Base-by-base conservation (phyloP, 2,329 filamentous ascomycete genomes). In the Xylariales sp. region DNA sequence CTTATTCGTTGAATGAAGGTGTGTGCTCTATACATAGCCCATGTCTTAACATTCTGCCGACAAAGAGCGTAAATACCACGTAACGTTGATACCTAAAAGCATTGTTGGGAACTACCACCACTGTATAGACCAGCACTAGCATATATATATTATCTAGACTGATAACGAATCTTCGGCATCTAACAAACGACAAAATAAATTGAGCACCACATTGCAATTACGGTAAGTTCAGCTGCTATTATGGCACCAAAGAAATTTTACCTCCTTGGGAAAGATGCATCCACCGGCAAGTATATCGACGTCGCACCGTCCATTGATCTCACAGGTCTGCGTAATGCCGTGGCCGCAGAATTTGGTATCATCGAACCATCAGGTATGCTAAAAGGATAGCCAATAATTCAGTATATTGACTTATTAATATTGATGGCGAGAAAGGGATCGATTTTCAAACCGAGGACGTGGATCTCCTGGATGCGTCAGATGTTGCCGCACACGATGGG, bases 381-480 rank as follows among this genome's bases (percentile, higher is more conserved):
- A n/a, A n/a, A n/a, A n/a, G n/a, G n/a, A n/a, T n/a, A n/a, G n/a
- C n/a, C n/a, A n/a, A n/a, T n/a, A n/a, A n/a, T n/a, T n/a, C n/a
- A n/a, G n/a, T n/a, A n/a, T n/a, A n/a, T n/a, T 21, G 46, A 41
- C 7, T 8, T 42, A 6, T 21, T 27, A 5, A 4, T 13, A 3
- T 41, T 37, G 24, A 36, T 36, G 31, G 5, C 7, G n/a, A 25
- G 19, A 13, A 28, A 61, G 4, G 62, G 58, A 30, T 70, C 57
- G 1, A 55, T 49, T 40, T 60, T 62, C 24, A 59, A 51, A n/a
- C n/a, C n/a, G n/a, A n/a, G n/a, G n/a, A n/a, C n/a, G n/a, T n/a
- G n/a, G n/a, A n/a, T n/a, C n/a, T n/a, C n/a, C n/a, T n/a, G 11
- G 34, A 37, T 12, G 21, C 24, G 11, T 16, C 28, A 23, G 34